Percentiles rank a stretch among this genome's conserved stretches.
phyloP scores from a whole-genome alignment of 331 rosid genomes.

The Malus hybrid region DNA sequence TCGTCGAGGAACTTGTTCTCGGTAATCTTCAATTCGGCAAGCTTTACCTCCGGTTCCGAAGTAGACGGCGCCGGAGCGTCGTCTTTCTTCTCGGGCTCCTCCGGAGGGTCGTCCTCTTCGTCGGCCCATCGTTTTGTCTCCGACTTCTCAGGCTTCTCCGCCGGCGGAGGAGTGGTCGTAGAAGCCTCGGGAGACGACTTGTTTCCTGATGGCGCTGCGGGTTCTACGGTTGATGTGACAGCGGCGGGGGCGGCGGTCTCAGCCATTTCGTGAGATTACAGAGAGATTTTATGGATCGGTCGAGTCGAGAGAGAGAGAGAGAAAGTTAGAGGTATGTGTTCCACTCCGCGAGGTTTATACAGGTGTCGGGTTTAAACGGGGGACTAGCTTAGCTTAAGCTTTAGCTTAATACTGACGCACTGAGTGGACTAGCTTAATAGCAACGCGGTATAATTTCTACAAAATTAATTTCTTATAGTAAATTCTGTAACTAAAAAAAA shows the following conservation, averaged over 20 bases:
- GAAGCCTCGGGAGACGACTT: neutral
- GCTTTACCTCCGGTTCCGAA: slow-evolving; percentile 11
- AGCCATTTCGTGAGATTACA: neutral
- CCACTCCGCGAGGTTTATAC: neutral
- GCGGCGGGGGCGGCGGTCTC: neutral
- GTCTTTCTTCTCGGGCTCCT: neutral
- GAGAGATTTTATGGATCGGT: neutral
- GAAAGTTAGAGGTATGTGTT: neutral
- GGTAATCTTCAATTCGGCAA: slow-evolving; percentile 36
- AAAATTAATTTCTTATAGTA: too few species aligned
- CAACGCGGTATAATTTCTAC: too few species aligned
- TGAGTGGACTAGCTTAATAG: too few species aligned
- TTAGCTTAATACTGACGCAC: neutral
- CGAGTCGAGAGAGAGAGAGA: neutral
- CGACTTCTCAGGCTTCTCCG: neutral
- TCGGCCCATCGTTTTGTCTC: slow-evolving; percentile 48
- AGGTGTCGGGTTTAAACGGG: neutral
- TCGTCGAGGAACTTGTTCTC: slow-evolving; percentile 52
- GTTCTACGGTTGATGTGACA: slow-evolving; percentile 3
- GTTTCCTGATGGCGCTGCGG: neutral
- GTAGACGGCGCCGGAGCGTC: slow-evolving; percentile 1
- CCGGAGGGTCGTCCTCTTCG: slow-evolving; percentile 25
- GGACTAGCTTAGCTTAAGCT: neutral
- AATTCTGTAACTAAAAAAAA: too few species aligned
- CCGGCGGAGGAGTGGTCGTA: slow-evolving; percentile 4